Conservation (phyloP, 1,139 yeast genomes). For the Geotrichum reessii region DNA sequence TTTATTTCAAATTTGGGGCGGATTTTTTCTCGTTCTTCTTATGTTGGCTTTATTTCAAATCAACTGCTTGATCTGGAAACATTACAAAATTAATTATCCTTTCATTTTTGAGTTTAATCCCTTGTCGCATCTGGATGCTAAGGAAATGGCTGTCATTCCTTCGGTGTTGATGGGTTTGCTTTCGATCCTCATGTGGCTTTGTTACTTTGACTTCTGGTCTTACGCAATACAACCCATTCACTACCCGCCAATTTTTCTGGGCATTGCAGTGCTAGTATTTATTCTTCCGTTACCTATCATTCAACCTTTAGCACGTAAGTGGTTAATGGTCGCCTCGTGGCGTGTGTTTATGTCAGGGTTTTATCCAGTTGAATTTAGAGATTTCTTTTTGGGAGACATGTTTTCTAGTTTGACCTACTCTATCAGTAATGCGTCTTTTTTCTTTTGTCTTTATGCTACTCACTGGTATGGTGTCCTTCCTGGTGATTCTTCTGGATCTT, state of each 20-base stretch:
- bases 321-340: conserved; percentile 70
- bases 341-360: conserved; percentile 75
- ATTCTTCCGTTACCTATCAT: conserved; percentile 55
- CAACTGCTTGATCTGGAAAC: conserved; percentile 68
- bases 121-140: conserved; percentile 59
- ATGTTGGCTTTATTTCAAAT: conserved; percentile 59
- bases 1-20: conserved; percentile 86
- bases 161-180: conserved; percentile 52
- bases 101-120: conserved; percentile 87
- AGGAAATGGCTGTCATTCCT: conserved; percentile 61
- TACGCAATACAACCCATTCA: conserved; percentile 54
- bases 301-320: conserved; percentile 54
- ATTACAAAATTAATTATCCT: conserved; percentile 74
- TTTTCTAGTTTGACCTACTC: conserved; percentile 84
- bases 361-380: conserved; percentile 91
- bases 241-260: conserved; percentile 79
- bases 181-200: conserved; percentile 64
- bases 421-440: conserved; percentile 76
- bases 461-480: conserved; percentile 46
- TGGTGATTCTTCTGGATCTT: conserved; percentile 44
- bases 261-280: conserved; percentile 44
- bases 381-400: conserved; percentile 88
- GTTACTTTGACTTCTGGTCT: conserved; percentile 69
- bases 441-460: conserved; percentile 72
- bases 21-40: conserved; percentile 63